phyloP scores from a whole-genome alignment of 805 yeast genomes.

The Candida rishiriensis region DNA sequence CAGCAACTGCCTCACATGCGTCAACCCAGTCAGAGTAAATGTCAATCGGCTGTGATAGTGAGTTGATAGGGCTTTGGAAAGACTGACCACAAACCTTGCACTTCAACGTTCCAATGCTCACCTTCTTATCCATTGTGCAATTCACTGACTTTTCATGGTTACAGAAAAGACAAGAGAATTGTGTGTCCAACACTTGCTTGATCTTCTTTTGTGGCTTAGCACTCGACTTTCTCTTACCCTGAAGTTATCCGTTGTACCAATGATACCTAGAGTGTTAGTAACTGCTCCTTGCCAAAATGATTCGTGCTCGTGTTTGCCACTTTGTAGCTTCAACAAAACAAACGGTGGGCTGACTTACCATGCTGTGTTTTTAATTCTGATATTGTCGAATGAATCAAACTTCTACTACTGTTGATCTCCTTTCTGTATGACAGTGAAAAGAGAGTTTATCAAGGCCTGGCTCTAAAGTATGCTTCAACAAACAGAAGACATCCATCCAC shows the following conservation, averaged over 20 bases:
- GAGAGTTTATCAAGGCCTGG: too few relatives aligned
- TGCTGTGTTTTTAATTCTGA: too few relatives aligned
- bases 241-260: conserved; percentile 14
- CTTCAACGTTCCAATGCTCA: conserved; percentile 74
- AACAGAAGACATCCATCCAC: too few relatives aligned
- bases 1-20: conserved; percentile 87
- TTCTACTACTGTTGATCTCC: too few relatives aligned
- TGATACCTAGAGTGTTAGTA: conserved; percentile 9
- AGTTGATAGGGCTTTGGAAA: conserved; percentile 84
- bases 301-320: too few relatives aligned
- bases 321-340: too few relatives aligned
- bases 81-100: conserved; percentile 94
- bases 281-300: conserved; percentile 1
- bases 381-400: too few relatives aligned
- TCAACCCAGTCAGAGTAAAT: conserved; percentile 97
- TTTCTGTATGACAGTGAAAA: too few relatives aligned
- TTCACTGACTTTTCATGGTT: conserved; percentile 91
- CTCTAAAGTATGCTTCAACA: too few relatives aligned
- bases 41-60: conserved; percentile 86
- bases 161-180: conserved; percentile 89
- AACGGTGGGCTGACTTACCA: too few relatives aligned
- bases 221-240: conserved; percentile 67
- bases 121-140: conserved; percentile 82
- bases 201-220: conserved; percentile 75
- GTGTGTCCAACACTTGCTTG: conserved; percentile 74